Percentiles rank a stretch among this genome's conserved stretches.
Conservation (phyloP, 352 stramenopile genomes). For the Phytophthora macrochlamydospora region DNA sequence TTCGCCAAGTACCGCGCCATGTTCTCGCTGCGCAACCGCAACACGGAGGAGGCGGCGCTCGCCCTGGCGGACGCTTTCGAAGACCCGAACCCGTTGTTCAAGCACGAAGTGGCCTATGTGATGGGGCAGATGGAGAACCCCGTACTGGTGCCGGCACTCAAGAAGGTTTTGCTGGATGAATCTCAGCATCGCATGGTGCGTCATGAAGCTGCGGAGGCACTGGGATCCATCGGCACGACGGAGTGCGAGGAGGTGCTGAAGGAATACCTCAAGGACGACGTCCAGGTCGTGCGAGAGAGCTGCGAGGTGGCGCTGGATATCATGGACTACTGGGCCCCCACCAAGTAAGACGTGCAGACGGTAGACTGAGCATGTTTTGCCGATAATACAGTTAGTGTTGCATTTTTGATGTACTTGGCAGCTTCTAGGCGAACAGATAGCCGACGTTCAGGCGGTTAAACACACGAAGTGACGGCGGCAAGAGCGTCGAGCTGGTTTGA, state of each 20-base stretch:
- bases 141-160: slow-evolving; percentile 88
- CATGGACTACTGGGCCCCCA: slow-evolving; percentile 95
- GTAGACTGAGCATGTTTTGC: slow-evolving; percentile 4
- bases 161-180: slow-evolving; percentile 85
- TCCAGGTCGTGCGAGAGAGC: slow-evolving; percentile 94
- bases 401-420: slow-evolving; percentile 11
- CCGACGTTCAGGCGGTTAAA: slow-evolving; percentile 69
- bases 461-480: slow-evolving; percentile 50
- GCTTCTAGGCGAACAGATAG: slow-evolving; percentile 47
- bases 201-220: slow-evolving; percentile 97
- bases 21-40: slow-evolving; percentile 98
- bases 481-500: slow-evolving; percentile 41
- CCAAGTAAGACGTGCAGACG: slow-evolving; percentile 36
- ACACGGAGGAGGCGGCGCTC: slow-evolving; percentile 87
- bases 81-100: slow-evolving; percentile 84
- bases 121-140: slow-evolving; percentile 94
- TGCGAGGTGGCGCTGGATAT: slow-evolving; percentile 97
- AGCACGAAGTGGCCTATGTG: slow-evolving; percentile 93
- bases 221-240: slow-evolving; percentile 94
- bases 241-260: slow-evolving; percentile 92
- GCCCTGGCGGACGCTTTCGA: slow-evolving; percentile 76
- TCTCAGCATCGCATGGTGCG: slow-evolving; percentile 97
- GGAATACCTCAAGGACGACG: slow-evolving; percentile 65
- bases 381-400: slow-evolving; percentile 33
- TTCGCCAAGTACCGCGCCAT: slow-evolving; percentile 97